Evolutionary conservation across 495 filamentous ascomycete genomes (phyloP).

Genomic region (Clohesyomyces aquaticus): DNA sequence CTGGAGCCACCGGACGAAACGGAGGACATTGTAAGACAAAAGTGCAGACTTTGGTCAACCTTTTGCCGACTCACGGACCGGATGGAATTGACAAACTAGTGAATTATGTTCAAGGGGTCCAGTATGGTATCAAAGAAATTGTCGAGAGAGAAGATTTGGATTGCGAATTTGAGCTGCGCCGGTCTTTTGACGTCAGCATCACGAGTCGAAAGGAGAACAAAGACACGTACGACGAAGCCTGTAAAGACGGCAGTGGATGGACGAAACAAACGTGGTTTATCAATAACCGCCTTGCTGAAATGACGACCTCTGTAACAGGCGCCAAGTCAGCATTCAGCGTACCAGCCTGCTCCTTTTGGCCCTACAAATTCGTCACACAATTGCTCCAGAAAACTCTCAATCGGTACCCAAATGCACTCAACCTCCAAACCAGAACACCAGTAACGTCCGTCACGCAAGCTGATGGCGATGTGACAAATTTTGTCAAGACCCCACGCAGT

Average conservation of each 20-base stretch:
- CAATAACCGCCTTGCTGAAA: conserved; percentile 44
- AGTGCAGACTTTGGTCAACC: conserved; percentile 56
- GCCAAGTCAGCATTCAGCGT: conserved; percentile 53
- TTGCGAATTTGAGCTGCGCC: conserved; percentile 60
- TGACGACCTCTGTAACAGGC: conserved; percentile 64
- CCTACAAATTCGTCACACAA: conserved; percentile 53
- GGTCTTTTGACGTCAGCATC: conserved; percentile 55
- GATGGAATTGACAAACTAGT: conserved; percentile 6
- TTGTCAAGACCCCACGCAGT: conserved; percentile 60
- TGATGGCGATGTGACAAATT: conserved; percentile 40
- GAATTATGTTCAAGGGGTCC: conserved; percentile 13
- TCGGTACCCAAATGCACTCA: conserved; percentile 52
- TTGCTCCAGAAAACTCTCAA: conserved; percentile 5
- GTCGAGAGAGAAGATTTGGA: conserved; percentile 53
- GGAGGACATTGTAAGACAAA: conserved; percentile 66
- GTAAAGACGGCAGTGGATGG: conserved; percentile 6
- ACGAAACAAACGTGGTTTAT: conserved; percentile 1
- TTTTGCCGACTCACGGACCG: not conserved
- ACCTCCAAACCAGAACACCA: conserved; percentile 66
- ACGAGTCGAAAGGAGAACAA: conserved; percentile 1
- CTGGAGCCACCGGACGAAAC: conserved; percentile 64
- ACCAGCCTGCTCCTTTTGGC: conserved; percentile 60
- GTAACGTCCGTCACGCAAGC: conserved; percentile 5
- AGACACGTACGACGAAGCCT: conserved; percentile 7
- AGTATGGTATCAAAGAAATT: conserved; percentile 44